phyloP scores from a whole-genome alignment of 169 alveolate genomes.

The Eimeria maxima region DNA sequence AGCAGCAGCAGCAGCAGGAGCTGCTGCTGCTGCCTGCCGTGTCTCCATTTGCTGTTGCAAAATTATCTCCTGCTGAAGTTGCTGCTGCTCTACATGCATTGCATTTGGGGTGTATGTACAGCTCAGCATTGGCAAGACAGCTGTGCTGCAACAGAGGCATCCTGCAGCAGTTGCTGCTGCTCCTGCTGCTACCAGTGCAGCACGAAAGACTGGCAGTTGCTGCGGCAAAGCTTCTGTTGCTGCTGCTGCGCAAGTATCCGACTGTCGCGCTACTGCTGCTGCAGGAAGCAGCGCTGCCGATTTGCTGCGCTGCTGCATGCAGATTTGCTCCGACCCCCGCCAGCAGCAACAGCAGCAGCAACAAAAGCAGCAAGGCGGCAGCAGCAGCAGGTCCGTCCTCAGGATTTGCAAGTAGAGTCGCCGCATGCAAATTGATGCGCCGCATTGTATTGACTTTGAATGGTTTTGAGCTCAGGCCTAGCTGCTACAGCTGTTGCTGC shows the following conservation, averaged over 20 bases:
- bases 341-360: conserved; percentile 29
- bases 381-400: neutral
- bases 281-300: conserved; percentile 59
- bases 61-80: neutral
- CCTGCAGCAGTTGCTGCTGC: conserved; percentile 75
- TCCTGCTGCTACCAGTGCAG: conserved; percentile 16
- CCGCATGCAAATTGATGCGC: conserved; percentile 49
- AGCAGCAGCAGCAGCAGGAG: conserved; percentile 42
- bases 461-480: neutral
- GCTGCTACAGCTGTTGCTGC: conserved; percentile 68
- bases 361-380: neutral
- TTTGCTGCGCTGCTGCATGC: conserved; percentile 70
- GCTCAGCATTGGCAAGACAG: conserved; percentile 39
- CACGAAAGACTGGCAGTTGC: conserved; percentile 35
- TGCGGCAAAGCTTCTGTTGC: conserved; percentile 61
- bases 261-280: conserved; percentile 34
- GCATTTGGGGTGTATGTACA: conserved; percentile 53
- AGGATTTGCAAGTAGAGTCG: conserved; percentile 4
- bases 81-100: neutral
- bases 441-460: neutral
- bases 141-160: conserved; percentile 57
- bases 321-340: neutral
- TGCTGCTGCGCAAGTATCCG: conserved; percentile 63
- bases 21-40: conserved; percentile 40
- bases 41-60: neutral